phyloP scores from a whole-genome alignment of 805 yeast species.

The Grigorovia transvaalensis region DNA sequence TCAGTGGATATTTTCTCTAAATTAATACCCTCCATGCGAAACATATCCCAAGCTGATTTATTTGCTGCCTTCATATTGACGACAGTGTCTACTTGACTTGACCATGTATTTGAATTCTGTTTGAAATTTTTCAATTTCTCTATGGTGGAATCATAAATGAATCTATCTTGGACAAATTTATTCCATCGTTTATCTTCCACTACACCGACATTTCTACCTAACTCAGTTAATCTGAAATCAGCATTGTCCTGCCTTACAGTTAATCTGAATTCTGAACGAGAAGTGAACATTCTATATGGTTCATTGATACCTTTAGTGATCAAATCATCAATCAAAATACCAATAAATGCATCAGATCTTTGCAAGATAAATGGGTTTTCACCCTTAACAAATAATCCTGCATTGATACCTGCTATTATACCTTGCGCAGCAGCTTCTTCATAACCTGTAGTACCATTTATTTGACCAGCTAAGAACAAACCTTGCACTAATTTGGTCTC shows the following conservation, averaged over 20 bases:
- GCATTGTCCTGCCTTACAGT: constrained; percentile 92
- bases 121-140: constrained; percentile 35
- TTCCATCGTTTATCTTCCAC: constrained; percentile 51
- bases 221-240: constrained; percentile 66
- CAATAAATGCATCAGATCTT: constrained; percentile 81
- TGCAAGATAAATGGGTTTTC: constrained; percentile 38
- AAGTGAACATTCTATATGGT: constrained; percentile 96
- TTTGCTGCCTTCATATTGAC: constrained; percentile 45
- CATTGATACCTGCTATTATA: constrained; percentile 88
- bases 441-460: constrained; percentile 97
- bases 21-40: constrained; percentile 42
- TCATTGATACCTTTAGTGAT: constrained; percentile 93
- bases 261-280: constrained; percentile 87
- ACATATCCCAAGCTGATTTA: constrained; percentile 61
- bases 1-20: constrained; percentile 20
- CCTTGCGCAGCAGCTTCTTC: constrained; percentile 99
- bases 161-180: constrained; percentile 35
- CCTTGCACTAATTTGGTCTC: constrained; percentile 78
- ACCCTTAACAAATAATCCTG: constrained; percentile 48
- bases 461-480: constrained; percentile 87
- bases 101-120: constrained; percentile 58
- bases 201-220: constrained; percentile 58
- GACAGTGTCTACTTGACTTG: constrained; percentile 33
- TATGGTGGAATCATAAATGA: constrained; percentile 35
- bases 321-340: constrained; percentile 87